A percentile compares a stretch with the other conserved stretches of the same genome.
These are phyloP conservation scores for Phialemoniopsis sp. DNA, from an alignment of 2,329 filamentous ascomycete genomes.

Conservation along the genomic window DNA sequence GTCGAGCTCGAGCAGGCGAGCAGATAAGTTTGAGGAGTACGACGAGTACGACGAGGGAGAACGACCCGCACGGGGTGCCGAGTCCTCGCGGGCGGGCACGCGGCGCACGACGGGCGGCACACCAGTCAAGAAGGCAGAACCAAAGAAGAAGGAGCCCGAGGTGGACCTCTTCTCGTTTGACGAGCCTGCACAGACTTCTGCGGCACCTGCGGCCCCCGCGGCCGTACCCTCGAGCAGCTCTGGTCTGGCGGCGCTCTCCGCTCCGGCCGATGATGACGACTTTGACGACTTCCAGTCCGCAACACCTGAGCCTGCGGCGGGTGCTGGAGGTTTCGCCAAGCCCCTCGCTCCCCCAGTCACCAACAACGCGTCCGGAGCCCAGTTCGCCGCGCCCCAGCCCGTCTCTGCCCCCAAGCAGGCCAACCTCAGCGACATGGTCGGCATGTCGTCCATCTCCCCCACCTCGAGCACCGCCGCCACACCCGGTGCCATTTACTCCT, in stretches of 20 bases:
- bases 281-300: conserved; percentile 98
- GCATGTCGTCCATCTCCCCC: conserved; percentile 77
- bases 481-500: conserved; percentile 59
- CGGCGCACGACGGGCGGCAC: conserved; percentile 34
- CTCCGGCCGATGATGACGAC: conserved; percentile 71
- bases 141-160: conserved; percentile 84
- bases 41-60: conserved; percentile 87
- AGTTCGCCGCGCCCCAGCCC: conserved; percentile 79
- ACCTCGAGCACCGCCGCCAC: conserved; percentile 53
- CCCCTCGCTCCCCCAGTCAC: conserved; percentile 44
- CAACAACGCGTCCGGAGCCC: conserved; percentile 52
- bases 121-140: conserved; percentile 60
- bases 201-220: conserved; percentile 22
- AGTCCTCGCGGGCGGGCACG: conserved; percentile 44
- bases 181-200: conserved; percentile 45
- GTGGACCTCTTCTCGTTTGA: conserved; percentile 92
- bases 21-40: conserved; percentile 90
- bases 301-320: conserved; percentile 43
- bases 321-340: conserved; percentile 30
- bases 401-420: conserved; percentile 78
- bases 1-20: conserved; percentile 49
- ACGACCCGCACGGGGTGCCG: conserved; percentile 34
- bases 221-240: conserved; percentile 40
- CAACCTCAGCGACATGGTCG: conserved; percentile 75
- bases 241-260: conserved; percentile 41